Evolutionary conservation across 805 yeast species (phyloP).

Genomic region (Spathaspora hagerdaliae): DNA sequence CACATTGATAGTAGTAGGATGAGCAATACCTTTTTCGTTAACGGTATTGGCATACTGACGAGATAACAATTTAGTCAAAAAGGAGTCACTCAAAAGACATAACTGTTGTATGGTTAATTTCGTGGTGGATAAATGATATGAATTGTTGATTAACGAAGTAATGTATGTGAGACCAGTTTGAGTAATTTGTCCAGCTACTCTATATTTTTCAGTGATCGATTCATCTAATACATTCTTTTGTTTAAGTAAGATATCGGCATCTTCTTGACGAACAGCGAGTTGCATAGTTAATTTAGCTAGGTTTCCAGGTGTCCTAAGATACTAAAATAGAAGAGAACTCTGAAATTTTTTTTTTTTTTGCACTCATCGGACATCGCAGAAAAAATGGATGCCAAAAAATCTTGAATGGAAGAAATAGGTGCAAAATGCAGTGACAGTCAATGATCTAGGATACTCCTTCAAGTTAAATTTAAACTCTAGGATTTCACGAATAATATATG

Average conservation of each 20-base stretch:
- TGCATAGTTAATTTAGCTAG: constrained; percentile 43
- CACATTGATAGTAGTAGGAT: constrained; percentile 85
- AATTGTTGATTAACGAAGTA: constrained; percentile 61
- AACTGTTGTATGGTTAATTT: constrained; percentile 60
- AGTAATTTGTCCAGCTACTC: constrained; percentile 83
- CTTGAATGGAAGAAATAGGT: not conserved
- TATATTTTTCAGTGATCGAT: constrained; percentile 70
- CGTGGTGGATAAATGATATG: constrained; percentile 54
- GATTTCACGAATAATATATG: no score
- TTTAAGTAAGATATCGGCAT: constrained; percentile 66
- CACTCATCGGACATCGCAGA: constrained; percentile 5
- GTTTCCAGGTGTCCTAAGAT: not conserved
- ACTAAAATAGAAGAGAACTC: not conserved
- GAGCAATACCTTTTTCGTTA: constrained; percentile 87
- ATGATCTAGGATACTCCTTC: no score
- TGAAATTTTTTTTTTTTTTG: constrained; percentile 1
- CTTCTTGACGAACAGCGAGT: constrained; percentile 70
- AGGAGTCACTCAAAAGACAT: constrained; percentile 79
- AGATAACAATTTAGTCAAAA: constrained; percentile 55
- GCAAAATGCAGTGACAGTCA: not conserved
- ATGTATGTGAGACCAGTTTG: constrained; percentile 77
- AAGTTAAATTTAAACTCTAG: no score
- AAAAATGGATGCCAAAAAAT: not conserved
- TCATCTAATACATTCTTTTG: constrained; percentile 66
- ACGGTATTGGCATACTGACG: constrained; percentile 59